These are phyloP conservation scores for Polymyxa betae DNA, from an alignment of 208 protist species.

Conservation along the genomic window DNA sequence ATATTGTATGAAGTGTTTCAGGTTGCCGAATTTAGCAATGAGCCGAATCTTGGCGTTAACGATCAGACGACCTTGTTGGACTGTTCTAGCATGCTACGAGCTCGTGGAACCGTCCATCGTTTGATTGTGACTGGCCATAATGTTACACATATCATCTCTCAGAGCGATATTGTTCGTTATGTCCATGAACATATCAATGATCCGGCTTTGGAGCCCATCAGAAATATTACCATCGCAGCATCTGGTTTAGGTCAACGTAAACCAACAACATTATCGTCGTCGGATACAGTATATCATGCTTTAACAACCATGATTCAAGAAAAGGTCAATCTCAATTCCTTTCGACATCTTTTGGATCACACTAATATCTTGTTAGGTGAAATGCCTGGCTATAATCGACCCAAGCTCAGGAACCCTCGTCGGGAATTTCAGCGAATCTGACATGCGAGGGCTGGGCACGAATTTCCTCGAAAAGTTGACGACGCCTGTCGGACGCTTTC, in stretches of 20 bases:
- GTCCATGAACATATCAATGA: not conserved
- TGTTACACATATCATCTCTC: not conserved
- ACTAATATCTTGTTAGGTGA: not conserved
- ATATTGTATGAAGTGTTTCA: not conserved
- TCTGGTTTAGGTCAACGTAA: not conserved
- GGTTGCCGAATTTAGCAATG: not conserved
- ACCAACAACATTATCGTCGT: not conserved
- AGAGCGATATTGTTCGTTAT: not conserved
- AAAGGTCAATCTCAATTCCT: not conserved
- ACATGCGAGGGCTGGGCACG: not conserved
- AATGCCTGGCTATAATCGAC: not conserved
- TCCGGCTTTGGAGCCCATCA: not conserved
- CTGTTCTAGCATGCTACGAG: not conserved
- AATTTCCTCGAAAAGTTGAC: not conserved
- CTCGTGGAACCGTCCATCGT: not conserved
- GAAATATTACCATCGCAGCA: not conserved
- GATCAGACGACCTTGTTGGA: not conserved
- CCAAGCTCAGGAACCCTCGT: not conserved
- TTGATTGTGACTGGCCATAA: not conserved
- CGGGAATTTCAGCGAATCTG: not conserved
- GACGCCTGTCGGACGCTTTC: not conserved
- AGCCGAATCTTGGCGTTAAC: not conserved
- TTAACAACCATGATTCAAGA: not conserved
- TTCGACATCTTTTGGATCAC: not conserved
- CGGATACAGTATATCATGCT: not conserved